A percentile compares a stretch with the other conserved stretches of the same genome.
phyloP scores from a whole-genome alignment of 164 flowering plant species.

The Umbilicus rupestris region DNA sequence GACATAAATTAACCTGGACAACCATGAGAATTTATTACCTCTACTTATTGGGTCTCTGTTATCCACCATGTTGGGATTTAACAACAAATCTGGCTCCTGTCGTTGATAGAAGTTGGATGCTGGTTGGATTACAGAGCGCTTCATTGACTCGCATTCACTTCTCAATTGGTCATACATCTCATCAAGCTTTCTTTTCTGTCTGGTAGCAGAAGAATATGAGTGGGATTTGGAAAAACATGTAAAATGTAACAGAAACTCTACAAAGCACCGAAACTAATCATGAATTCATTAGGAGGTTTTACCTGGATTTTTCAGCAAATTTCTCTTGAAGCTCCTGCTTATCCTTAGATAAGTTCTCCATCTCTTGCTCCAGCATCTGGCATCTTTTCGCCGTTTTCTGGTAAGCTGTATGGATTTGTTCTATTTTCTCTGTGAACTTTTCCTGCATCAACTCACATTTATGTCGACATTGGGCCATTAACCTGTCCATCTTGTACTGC shows the following conservation, averaged over 20 bases:
- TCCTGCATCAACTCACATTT: constrained; percentile 93
- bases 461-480: constrained; percentile 80
- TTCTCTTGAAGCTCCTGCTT: constrained; percentile 95
- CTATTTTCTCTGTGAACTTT: constrained; percentile 80
- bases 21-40: constrained; percentile 71
- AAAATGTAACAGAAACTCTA: background rate
- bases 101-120: constrained; percentile 56
- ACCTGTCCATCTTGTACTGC: constrained; percentile 87
- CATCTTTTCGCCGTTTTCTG: constrained; percentile 87
- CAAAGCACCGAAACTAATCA: background rate
- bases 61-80: constrained; percentile 64
- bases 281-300: background rate
- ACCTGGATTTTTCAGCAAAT: constrained; percentile 94
- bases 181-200: constrained; percentile 96
- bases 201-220: too few species aligned
- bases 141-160: constrained; percentile 78
- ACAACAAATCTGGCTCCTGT: constrained; percentile 62
- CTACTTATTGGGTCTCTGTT: constrained; percentile 62
- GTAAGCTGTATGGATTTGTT: constrained; percentile 84
- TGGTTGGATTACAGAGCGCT: constrained; percentile 89
- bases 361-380: constrained; percentile 87
- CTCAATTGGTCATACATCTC: constrained; percentile 96
- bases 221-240: too few species aligned
- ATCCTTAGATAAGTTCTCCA: constrained; percentile 70
- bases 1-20: too few species aligned